These are phyloP conservation scores for Amauroascus niger DNA, from an alignment of 2,329 filamentous ascomycete genomes.

Conservation along the genomic window DNA sequence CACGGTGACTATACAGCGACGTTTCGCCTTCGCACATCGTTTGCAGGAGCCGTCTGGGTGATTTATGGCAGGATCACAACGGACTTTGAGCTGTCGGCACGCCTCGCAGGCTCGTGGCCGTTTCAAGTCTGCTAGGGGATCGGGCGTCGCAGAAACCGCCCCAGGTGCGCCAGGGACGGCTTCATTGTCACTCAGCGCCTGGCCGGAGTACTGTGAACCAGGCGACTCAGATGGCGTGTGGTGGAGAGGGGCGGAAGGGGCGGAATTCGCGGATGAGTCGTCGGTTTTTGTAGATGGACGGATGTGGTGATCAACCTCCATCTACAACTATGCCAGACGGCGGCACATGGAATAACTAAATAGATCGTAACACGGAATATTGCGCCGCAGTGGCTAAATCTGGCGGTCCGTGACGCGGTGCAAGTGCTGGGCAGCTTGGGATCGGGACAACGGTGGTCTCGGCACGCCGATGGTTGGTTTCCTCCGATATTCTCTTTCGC, in stretches of 20 bases:
- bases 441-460: slow-evolving; percentile 5
- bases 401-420: neutral
- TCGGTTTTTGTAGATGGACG: neutral
- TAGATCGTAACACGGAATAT: neutral
- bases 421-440: neutral
- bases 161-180: neutral
- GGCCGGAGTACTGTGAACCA: neutral
- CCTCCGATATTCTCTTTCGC: neutral
- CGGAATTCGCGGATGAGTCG: neutral
- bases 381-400: neutral
- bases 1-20: slow-evolving; percentile 66
- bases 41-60: slow-evolving; percentile 57
- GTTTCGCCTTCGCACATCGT: slow-evolving; percentile 70
- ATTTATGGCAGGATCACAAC: slow-evolving; percentile 65
- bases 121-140: slow-evolving; percentile 46
- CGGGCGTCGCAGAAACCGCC: slow-evolving; percentile 1
- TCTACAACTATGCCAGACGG: neutral
- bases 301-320: slow-evolving; percentile 1
- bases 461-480: neutral
- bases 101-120: slow-evolving; percentile 64
- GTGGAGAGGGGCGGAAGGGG: neutral
- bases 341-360: slow-evolving; percentile 1
- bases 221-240: neutral
- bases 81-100: slow-evolving; percentile 67
- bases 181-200: neutral